Base-by-base conservation (phyloP, 768 basidiomycete genomes). In the Amylocystis lapponica region DNA sequence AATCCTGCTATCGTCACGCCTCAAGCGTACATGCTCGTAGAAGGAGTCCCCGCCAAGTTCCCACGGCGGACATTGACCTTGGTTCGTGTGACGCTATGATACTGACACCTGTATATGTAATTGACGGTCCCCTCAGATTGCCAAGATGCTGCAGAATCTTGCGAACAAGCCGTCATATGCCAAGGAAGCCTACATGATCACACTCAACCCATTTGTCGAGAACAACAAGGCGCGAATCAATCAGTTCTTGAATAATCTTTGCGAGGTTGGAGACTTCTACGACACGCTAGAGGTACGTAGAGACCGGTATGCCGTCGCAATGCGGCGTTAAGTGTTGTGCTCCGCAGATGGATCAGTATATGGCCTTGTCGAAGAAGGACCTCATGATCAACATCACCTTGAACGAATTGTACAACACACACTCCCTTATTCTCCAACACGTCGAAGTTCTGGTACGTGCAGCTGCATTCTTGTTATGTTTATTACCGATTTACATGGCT, bases 281-380 rank as follows among this genome's bases (percentile, higher is more conserved):
- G 96, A 99, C 53, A 93, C 94, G 10, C 74, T 99, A 30, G 96
- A 99, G 84, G 93, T 91, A 48, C 35, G 75, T 33, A n/a, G n/a
- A n/a, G n/a, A n/a, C n/a, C n/a, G n/a, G n/a, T n/a, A n/a, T n/a
- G n/a, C 13, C 17, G 9, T 9, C 11, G 3, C 4, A 19, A 17
- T 25, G 10, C 4, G 14, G 20, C 29, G 13, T 35, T 25, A 21
- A 16, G 9, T 21, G 16, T 1, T 20, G 9, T 42, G n/a, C 6
- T 46, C n/a, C 21, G 3, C 53, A 96, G 95, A 95, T 98, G 85
- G 96, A 99, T 66, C 96, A 98, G 72, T 99, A 99, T 64, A 97
- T 99, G 93, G 96, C 96, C 8, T 71, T 99, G 45, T 97, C 94
- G 46, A 99, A 99, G 77, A 98, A 98, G 66, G 96, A 98, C 61